Conservation (phyloP, 139 green algal species). For the Haematococcus lacustris region DNA sequence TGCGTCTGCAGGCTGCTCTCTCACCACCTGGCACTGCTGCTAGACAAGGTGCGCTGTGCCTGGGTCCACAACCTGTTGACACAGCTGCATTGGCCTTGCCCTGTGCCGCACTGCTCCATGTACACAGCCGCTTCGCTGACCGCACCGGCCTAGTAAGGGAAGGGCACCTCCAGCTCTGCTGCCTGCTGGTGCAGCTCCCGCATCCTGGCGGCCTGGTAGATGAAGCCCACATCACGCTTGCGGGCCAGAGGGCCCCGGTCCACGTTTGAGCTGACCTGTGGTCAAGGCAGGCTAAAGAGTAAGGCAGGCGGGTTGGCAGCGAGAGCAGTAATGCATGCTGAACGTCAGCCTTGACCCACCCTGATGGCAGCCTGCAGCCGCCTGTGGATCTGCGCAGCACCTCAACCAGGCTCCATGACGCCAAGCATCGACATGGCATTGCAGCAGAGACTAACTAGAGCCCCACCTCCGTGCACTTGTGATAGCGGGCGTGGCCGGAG, state of each 20-base stretch:
- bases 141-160: constrained; percentile 14
- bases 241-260: constrained; percentile 34
- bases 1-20: too few species aligned
- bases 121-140: too few species aligned
- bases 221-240: constrained; percentile 41
- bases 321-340: neutral
- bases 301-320: neutral
- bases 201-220: constrained; percentile 37
- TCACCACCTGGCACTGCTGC: too few species aligned
- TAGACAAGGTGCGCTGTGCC: too few species aligned
- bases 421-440: neutral
- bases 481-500: constrained; percentile 23
- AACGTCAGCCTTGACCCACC: constrained; percentile 13
- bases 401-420: neutral
- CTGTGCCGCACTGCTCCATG: too few species aligned
- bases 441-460: neutral
- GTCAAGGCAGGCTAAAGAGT: neutral
- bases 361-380: constrained; percentile 28
- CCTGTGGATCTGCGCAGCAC: constrained; percentile 29
- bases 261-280: constrained; percentile 40
- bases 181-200: constrained; percentile 34
- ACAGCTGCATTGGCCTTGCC: too few species aligned
- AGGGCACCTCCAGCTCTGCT: constrained; percentile 34
- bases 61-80: too few species aligned
- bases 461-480: constrained; percentile 44